These are phyloP conservation scores for Thelonectria olida DNA, from an alignment of 2,329 filamentous ascomycete genomes.

Conservation along the genomic window DNA sequence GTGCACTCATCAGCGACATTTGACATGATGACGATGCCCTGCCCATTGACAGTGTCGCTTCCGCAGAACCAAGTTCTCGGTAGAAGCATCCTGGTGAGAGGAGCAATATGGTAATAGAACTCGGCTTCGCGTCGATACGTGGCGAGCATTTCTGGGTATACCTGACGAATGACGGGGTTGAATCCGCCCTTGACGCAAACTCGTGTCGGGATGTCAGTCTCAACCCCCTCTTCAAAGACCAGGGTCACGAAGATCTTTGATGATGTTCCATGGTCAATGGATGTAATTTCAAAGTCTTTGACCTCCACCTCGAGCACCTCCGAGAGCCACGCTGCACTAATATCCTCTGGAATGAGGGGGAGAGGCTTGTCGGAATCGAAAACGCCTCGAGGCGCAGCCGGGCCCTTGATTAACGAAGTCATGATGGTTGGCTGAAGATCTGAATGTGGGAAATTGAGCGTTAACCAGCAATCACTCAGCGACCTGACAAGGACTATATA, in stretches of 20 bases:
- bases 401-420: constrained; percentile 5
- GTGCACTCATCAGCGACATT: constrained; percentile 12
- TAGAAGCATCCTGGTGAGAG: constrained; percentile 12
- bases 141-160: constrained; percentile 9
- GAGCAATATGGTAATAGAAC: constrained; percentile 16
- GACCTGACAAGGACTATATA: constrained; percentile 3
- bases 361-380: constrained; percentile 18
- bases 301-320: constrained; percentile 8
- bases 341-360: constrained; percentile 12
- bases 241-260: constrained; percentile 19
- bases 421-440: background rate
- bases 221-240: constrained; percentile 7
- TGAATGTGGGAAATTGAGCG: background rate
- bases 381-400: background rate
- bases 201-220: constrained; percentile 13
- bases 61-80: constrained; percentile 18
- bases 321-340: constrained; percentile 14
- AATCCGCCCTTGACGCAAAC: constrained; percentile 22
- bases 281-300: background rate
- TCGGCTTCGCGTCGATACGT: constrained; percentile 22
- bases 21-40: constrained; percentile 20
- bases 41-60: constrained; percentile 17
- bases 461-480: background rate
- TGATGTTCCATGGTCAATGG: constrained; percentile 7
- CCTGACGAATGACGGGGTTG: constrained; percentile 2